These are phyloP conservation scores for Ambrosia trifida DNA, from an alignment of 129 eudicot genomes.

Conservation along the genomic window DNA sequence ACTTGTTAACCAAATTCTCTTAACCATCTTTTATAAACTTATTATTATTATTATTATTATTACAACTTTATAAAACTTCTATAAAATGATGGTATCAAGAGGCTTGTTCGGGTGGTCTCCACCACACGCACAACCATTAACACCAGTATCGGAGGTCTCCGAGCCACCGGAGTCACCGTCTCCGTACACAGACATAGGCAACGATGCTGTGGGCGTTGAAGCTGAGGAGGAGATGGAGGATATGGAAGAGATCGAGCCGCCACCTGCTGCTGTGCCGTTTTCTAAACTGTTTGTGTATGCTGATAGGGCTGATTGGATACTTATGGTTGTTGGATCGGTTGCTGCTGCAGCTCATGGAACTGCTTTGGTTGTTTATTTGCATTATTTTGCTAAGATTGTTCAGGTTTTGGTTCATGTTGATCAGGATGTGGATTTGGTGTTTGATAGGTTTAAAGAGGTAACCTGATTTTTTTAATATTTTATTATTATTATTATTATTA, in stretches of 20 bases:
- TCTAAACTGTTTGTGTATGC: conserved; percentile 88
- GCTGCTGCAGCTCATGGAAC: conserved; percentile 99
- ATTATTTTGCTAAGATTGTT: conserved; percentile 85
- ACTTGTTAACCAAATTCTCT: background rate
- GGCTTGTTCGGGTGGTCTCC: conserved; percentile 99
- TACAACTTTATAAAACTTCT: conserved; percentile 3
- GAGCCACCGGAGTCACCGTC: conserved; percentile 99
- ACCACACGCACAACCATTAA: conserved; percentile 91
- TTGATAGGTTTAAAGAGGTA: conserved; percentile 71
- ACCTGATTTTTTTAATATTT: conserved; percentile 2
- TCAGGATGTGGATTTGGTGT: conserved; percentile 42
- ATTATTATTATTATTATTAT: no score
- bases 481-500: no score
- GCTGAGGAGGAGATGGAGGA: conserved; percentile 78
- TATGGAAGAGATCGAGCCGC: conserved; percentile 91
- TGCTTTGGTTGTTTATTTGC: conserved; percentile 88
- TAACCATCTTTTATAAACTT: no score
- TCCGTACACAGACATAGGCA: conserved; percentile 65
- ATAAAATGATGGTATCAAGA: conserved; percentile 73
- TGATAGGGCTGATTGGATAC: conserved; percentile 82
- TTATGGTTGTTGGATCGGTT: conserved; percentile 88
- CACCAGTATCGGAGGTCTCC: conserved; percentile 98
- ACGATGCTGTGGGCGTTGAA: conserved; percentile 60
- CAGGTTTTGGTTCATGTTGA: conserved; percentile 48
- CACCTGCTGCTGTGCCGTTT: conserved; percentile 96